Evolutionary conservation across 2,329 filamentous ascomycete genomes (phyloP), one percentile per base, ranked within the genome.

Genomic region (Aspergillus quadrilineatus): DNA sequence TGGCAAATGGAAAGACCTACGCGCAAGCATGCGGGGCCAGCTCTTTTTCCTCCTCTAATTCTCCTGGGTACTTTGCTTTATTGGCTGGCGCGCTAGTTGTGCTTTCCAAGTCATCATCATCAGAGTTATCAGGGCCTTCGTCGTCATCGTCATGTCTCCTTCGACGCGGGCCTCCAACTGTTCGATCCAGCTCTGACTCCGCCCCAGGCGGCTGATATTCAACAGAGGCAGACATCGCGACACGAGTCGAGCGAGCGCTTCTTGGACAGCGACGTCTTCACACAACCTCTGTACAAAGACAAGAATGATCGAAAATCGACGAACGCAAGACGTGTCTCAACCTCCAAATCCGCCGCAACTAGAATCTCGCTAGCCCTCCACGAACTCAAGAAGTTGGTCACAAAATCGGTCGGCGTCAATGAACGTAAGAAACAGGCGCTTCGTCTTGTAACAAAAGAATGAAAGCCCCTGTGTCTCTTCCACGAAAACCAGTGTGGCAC

Each of bases 1-100:
- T 10, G 14, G 36, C 26, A 42, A 34, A 36, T 17, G 9, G 12
- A 6, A 57, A 55, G 54, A 86, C 89, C 78, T 86, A 96, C 87
- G 92, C 90, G 88, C 93, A 99, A 64, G 95, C 94, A 79, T 99
- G 94, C 60, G 90, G 80, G 28, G 94, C 94, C 53, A 97, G 85
- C 74, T 96, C 91, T 69, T 92, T 92, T 66, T 95, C 90, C 70
- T 96, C 91, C 65, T 95, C 90, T 8, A 81, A 69, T 65, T 80
- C 79, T 60, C 73, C 75, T 51, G 75, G 70, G 63, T 77, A 77
- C 62, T 86, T 88, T 66, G 86, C 87, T 72, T 88, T 80, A 47
- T 88, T 89, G 63, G 91, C 90, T 30, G 90, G 86, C 65, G 90
- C 87, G 71, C 92, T 97, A 43, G 89, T 88, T 70, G 96, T 79